phyloP scores from a whole-genome alignment of 202 grass and related monocot species.

The Digitaria exilis region DNA sequence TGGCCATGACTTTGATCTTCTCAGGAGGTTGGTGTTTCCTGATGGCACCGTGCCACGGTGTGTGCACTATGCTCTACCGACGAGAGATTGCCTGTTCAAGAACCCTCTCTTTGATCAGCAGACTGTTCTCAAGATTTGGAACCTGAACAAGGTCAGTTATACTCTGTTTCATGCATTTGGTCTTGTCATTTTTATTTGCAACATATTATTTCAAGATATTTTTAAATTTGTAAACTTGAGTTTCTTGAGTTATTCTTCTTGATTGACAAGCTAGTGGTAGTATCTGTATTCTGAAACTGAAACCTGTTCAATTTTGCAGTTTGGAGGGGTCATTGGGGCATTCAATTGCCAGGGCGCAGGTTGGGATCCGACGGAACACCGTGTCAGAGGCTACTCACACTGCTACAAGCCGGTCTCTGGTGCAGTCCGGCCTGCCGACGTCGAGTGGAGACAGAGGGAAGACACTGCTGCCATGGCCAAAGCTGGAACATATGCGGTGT shows the following conservation, averaged over 20 bases:
- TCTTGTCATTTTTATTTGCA: not conserved
- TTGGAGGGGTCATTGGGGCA: slow-evolving; percentile 60
- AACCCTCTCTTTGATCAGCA: slow-evolving; percentile 57
- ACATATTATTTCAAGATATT: not conserved
- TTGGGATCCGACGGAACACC: slow-evolving; percentile 47
- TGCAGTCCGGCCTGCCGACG: slow-evolving; percentile 9
- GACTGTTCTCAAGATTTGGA: slow-evolving; percentile 75
- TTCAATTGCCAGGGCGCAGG: slow-evolving; percentile 86
- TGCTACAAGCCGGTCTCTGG: slow-evolving; percentile 48
- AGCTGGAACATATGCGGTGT: slow-evolving; percentile 29
- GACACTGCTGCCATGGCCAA: slow-evolving; percentile 22
- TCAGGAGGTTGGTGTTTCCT: slow-evolving; percentile 43
- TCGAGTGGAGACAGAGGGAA: slow-evolving; percentile 63
- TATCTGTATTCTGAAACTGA: not conserved
- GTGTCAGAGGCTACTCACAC: slow-evolving; percentile 39
- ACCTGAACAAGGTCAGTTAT: slow-evolving; percentile 64
- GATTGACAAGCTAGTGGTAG: not conserved
- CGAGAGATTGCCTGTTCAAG: slow-evolving; percentile 59
- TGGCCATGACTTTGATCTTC: slow-evolving; percentile 50
- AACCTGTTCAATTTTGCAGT: slow-evolving; percentile 29
- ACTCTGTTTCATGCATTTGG: not conserved
- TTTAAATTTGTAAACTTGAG: not conserved
- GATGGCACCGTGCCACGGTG: slow-evolving; percentile 59
- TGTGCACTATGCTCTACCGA: slow-evolving; percentile 50
- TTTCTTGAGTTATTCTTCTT: not conserved